Evolutionary conservation across 805 yeast genomes (phyloP).

Genomic region (Saccharomyces kudriavzevii): DNA sequence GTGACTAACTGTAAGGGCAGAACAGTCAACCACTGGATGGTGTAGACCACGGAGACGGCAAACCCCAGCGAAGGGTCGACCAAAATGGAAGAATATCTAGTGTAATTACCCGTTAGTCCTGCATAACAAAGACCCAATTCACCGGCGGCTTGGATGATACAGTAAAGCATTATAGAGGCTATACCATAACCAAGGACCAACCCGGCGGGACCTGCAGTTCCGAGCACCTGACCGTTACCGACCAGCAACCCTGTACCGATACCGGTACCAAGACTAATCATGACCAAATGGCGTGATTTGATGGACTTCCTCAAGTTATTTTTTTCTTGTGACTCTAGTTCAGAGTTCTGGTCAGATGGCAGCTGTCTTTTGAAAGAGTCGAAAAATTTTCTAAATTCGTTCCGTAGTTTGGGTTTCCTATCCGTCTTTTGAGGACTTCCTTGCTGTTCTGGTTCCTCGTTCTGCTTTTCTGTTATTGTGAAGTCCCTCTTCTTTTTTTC

Average conservation of each 20-base stretch:
- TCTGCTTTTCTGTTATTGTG: neutral
- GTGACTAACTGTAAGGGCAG: conserved; percentile 50
- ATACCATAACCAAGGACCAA: conserved; percentile 46
- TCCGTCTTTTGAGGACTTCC: neutral
- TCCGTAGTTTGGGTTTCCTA: neutral
- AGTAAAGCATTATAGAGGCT: conserved; percentile 48
- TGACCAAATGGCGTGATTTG: conserved; percentile 13
- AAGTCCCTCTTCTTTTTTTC: neutral
- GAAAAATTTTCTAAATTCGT: neutral
- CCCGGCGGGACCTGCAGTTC: conserved; percentile 38
- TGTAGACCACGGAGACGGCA: conserved; percentile 53
- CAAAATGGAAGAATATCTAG: conserved; percentile 44
- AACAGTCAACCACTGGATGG: conserved; percentile 47
- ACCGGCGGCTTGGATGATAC: conserved; percentile 50
- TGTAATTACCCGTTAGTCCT: conserved; percentile 53
- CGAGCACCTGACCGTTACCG: conserved; percentile 42
- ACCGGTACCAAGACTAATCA: conserved; percentile 67
- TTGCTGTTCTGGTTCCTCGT: neutral
- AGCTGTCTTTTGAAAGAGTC: conserved; percentile 4
- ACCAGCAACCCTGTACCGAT: conserved; percentile 67
- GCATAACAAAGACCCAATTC: conserved; percentile 54
- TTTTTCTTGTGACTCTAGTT: conserved; percentile 1
- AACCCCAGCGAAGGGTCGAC: conserved; percentile 54
- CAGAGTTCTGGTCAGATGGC: neutral
- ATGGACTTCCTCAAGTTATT: conserved; percentile 5